Evolutionary conservation across 208 protist genomes (phyloP).

Genomic region (Trypanosoma theileri): DNA sequence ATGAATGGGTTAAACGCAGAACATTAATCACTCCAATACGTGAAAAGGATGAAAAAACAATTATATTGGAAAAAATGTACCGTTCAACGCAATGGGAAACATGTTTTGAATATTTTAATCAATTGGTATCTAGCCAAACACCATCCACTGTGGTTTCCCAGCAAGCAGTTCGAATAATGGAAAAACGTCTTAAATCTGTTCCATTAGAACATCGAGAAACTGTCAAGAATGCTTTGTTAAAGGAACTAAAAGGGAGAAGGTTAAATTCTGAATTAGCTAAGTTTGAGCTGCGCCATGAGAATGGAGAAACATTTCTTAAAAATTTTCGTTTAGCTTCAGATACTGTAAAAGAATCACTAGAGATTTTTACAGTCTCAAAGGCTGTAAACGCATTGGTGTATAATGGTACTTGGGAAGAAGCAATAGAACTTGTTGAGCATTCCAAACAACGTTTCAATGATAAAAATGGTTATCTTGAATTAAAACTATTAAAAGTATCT

Average conservation of each 20-base stretch:
- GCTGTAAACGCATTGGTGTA: slow-evolving; percentile 29
- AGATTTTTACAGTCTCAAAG: slow-evolving; percentile 31
- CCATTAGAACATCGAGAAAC: slow-evolving; percentile 19
- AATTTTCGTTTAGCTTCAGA: slow-evolving; percentile 28
- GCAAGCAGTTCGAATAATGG: slow-evolving; percentile 26
- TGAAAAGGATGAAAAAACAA: not conserved
- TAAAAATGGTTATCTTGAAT: slow-evolving; percentile 41
- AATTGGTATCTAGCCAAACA: slow-evolving; percentile 8
- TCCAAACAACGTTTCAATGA: slow-evolving; percentile 44
- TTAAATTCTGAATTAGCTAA: slow-evolving; percentile 29
- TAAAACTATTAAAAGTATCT: slow-evolving; percentile 38
- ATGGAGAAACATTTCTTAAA: slow-evolving; percentile 31
- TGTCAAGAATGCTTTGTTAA: slow-evolving; percentile 13
- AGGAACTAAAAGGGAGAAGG: slow-evolving; percentile 29
- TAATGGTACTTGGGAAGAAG: slow-evolving; percentile 61
- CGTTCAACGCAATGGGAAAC: slow-evolving; percentile 27
- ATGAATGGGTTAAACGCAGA: slow-evolving; percentile 57
- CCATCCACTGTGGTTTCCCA: slow-evolving; percentile 1
- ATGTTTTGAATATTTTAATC: slow-evolving; percentile 24
- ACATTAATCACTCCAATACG: not conserved
- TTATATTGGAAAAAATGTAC: slow-evolving; percentile 24
- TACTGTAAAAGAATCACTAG: slow-evolving; percentile 29
- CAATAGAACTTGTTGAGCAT: slow-evolving; percentile 49
- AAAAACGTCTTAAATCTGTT: slow-evolving; percentile 21
- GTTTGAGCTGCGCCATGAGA: slow-evolving; percentile 26